Evolutionary conservation across 495 filamentous ascomycete species (phyloP).

Genomic region (Trichoderma erinaceum): DNA sequence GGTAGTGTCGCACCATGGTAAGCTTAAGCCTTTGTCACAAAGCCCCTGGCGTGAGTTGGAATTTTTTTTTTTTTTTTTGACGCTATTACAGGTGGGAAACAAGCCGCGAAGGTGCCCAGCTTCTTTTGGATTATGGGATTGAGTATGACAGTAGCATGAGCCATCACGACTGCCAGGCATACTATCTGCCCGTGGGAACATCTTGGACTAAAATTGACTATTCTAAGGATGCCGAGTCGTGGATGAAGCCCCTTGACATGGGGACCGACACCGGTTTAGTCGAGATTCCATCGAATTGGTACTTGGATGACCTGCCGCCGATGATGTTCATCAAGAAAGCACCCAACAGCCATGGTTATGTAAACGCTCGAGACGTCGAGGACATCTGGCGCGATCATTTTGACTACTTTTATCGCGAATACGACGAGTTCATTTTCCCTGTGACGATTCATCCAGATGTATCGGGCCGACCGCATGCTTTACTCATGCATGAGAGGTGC

Average conservation of each 20-base stretch:
- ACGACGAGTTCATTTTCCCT: slow-evolving; percentile 57
- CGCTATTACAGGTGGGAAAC: slow-evolving; percentile 43
- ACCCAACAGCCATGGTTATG: slow-evolving; percentile 51
- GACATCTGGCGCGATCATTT: slow-evolving; percentile 55
- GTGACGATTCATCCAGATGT: slow-evolving; percentile 58
- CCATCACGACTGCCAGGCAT: slow-evolving; percentile 52
- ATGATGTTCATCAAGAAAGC: slow-evolving; percentile 54
- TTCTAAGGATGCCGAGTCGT: slow-evolving; percentile 41
- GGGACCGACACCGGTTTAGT: slow-evolving; percentile 44
- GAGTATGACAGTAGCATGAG: slow-evolving; percentile 49
- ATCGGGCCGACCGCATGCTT: slow-evolving; percentile 50
- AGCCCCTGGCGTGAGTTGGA: too few species aligned
- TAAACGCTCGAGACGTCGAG: slow-evolving; percentile 50
- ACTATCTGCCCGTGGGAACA: slow-evolving; percentile 46
- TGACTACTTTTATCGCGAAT: slow-evolving; percentile 55
- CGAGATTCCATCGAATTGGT: slow-evolving; percentile 54
- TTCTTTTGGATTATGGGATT: slow-evolving; percentile 62
- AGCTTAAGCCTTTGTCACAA: too few species aligned
- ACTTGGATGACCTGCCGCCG: slow-evolving; percentile 51
- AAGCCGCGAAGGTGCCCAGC: slow-evolving; percentile 57
- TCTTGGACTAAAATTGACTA: slow-evolving; percentile 48
- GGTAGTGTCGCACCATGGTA: slow-evolving; percentile 60
- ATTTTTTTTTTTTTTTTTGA: too few species aligned
- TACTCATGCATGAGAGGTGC: slow-evolving; percentile 47
- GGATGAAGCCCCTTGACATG: slow-evolving; percentile 50